Evolutionary conservation across 2,329 filamentous ascomycete species (phyloP).

Genomic region (Colletotrichum gloeosporioides): DNA sequence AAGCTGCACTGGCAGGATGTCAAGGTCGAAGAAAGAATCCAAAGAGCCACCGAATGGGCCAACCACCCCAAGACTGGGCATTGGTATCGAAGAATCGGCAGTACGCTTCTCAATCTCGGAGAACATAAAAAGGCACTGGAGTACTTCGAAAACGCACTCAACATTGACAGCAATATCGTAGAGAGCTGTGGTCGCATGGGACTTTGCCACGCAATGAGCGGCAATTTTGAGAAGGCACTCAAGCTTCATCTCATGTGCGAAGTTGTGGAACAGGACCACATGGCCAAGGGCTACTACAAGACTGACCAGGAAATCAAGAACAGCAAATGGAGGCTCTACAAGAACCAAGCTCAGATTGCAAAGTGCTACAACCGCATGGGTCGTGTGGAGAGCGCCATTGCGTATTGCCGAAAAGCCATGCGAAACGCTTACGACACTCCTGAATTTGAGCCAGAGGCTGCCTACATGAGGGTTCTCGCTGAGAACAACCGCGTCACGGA

Average conservation of each 20-base stretch:
- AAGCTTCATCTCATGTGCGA: slow-evolving; percentile 41
- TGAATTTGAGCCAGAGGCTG: slow-evolving; percentile 41
- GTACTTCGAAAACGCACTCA: slow-evolving; percentile 41
- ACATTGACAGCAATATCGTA: slow-evolving; percentile 41
- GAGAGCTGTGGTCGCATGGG: slow-evolving; percentile 46
- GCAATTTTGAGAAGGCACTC: slow-evolving; percentile 39
- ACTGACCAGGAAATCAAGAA: slow-evolving; percentile 28
- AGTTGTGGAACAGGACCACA: slow-evolving; percentile 34
- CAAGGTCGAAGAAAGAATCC: slow-evolving; percentile 37
- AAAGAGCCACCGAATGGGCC: slow-evolving; percentile 42
- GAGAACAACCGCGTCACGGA: slow-evolving; percentile 39
- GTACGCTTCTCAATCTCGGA: slow-evolving; percentile 42
- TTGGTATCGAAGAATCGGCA: slow-evolving; percentile 44
- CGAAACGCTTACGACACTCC: slow-evolving; percentile 30
- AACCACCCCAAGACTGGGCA: slow-evolving; percentile 37
- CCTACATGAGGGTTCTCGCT: slow-evolving; percentile 40
- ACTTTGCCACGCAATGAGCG: slow-evolving; percentile 41
- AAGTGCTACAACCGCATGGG: slow-evolving; percentile 38
- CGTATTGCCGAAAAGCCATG: slow-evolving; percentile 43
- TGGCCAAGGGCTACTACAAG: slow-evolving; percentile 28
- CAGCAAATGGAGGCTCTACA: slow-evolving; percentile 45
- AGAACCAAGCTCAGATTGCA: slow-evolving; percentile 43
- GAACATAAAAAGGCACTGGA: slow-evolving; percentile 38
- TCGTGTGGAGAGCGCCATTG: slow-evolving; percentile 35
- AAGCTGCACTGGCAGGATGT: slow-evolving; percentile 41